Base-by-base conservation (phyloP, 2,329 filamentous ascomycete species). In the Leptographium radiaticola region DNA sequence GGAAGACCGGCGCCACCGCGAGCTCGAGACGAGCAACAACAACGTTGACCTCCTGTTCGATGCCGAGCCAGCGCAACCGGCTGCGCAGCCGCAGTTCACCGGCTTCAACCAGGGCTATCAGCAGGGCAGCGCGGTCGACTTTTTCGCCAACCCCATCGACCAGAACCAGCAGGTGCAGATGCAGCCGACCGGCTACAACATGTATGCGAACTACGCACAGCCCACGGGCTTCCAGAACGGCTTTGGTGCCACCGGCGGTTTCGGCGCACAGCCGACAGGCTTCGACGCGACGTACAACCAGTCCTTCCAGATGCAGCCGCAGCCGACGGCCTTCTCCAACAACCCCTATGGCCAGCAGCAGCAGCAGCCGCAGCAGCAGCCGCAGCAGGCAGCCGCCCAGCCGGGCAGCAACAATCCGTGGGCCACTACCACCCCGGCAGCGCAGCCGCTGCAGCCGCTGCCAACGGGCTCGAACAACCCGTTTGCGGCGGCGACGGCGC, bases 391-490 rank as follows among this genome's bases (percentile, higher is more conserved):
- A 50, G 75, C 79, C 20, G 74, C 83, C 20, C 84, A 88, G 58
- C 75, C 90, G 30, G 90, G 89, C 39, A 94, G 81, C 68, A 94
- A 97, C 72, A 98, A 98, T 67, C 93, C 93, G 0, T 98, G 91
- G 88, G 86, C 88, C 30, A 78, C 76, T 33, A 77, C 74, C 61
- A 76, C 75, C 57, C 78, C 78, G 58, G 74, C 79, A 56, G 73
- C 81, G 51, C 77, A 86, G 52, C 70, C 83, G 2, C 70, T 96
- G 58, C 84, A 86, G 65, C 86, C 89, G 6, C 86, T 89, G 65
- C 85, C 87, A 4, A 98, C 93, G 3, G 93, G 93, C 49, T 97
- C 93, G 16, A 98, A 98, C 74, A 98, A 98, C 66, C 93, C 93
- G 2, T 98, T 98, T 65, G 91, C 93, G 2, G 75, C 79, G 34